Base-by-base conservation (phyloP, 2,329 filamentous ascomycete species). In the Periconia sp. region DNA sequence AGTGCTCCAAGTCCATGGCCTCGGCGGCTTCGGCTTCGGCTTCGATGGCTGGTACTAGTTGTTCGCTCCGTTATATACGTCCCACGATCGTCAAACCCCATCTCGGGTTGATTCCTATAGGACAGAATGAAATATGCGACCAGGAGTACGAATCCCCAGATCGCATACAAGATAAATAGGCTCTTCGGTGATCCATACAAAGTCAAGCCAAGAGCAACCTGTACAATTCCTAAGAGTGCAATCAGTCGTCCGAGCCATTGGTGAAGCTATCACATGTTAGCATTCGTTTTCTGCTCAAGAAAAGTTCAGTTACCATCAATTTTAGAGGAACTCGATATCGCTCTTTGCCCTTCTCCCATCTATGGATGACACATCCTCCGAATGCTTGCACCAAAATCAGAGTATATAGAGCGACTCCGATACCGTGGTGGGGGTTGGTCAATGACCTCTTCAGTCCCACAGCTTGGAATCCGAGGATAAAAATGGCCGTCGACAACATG, bases 161-260 rank as follows among this genome's bases (percentile, higher is more conserved):
- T 51, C 0, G 92, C 81, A 62, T 88, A 99, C 3, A 97, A 76
- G 38, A 99, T 84, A 67, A 97, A 99, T 3, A 92, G 79, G 25
- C 81, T 82, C 60, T 87, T 84, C 4, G 94, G 92, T 21, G 92
- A 96, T 5, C 94, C 94, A 61, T 96, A 99, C 1, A 99, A 78
- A 0, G 92, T 92, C 33, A 99, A 77, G 0, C 94, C 94, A 1
- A 99, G 78, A 0, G 94, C 88, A 9, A 99, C 83, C 66, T 99
- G 94, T 3, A 86, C 81, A 53, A 97, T 85, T 0, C 89, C 94
- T 4, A 99, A 76, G 13, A 97, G 71, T 3, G 88, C 87, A 57
- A 92, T 83, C 1, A 82, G 74, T 43, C 92, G 80, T 13, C 94
- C 94, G 13, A 88, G 73, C 90, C 94, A 96, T 65, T 92, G 88